Evolutionary conservation across 2,329 filamentous ascomycete species (phyloP).

Genomic region (Aureobasidium sp.): DNA sequence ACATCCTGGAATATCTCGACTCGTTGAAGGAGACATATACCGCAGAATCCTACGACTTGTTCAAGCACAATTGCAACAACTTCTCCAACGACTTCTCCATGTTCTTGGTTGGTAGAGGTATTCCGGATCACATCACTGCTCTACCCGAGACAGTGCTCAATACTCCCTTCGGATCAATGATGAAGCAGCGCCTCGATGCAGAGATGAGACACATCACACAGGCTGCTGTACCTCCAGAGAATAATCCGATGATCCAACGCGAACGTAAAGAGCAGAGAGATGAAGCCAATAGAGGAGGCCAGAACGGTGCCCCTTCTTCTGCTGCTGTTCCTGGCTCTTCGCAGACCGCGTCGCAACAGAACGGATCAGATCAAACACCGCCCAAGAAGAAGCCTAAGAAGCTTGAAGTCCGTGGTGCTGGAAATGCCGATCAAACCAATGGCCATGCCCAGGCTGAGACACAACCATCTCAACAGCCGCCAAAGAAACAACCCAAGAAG

Average conservation of each 20-base stretch:
- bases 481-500: conserved; percentile 13
- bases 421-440: neutral
- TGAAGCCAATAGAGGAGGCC: neutral
- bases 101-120: conserved; percentile 81
- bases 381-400: conserved; percentile 14
- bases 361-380: neutral
- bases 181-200: conserved; percentile 66
- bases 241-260: conserved; percentile 19
- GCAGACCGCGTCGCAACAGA: neutral
- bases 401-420: conserved; percentile 5
- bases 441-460: neutral
- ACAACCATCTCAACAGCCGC: neutral
- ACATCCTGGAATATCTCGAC: conserved; percentile 80
- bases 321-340: neutral
- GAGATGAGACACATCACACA: conserved; percentile 58
- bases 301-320: conserved; percentile 6
- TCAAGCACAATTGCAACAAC: conserved; percentile 92
- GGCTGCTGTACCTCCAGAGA: conserved; percentile 42
- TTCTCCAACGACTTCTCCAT: conserved; percentile 89
- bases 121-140: conserved; percentile 77
- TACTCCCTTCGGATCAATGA: conserved; percentile 81
- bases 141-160: conserved; percentile 79
- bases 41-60: conserved; percentile 72
- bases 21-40: conserved; percentile 79
- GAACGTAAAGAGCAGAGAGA: conserved; percentile 8